Base-by-base conservation (phyloP, 2,329 filamentous ascomycete species). In the Verticillium nubilum region DNA sequence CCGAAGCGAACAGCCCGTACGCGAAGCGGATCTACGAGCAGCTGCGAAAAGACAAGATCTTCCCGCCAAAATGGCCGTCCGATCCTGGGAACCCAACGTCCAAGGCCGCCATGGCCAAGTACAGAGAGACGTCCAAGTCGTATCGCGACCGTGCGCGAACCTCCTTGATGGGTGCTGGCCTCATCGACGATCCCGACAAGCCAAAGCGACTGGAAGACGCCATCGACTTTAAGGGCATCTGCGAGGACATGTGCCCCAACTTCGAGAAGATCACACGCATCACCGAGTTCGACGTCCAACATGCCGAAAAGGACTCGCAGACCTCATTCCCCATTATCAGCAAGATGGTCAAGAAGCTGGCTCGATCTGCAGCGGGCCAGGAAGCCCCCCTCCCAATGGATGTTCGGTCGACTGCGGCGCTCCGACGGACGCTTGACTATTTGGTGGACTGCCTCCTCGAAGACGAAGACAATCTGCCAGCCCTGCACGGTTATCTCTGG, bases 211-310 rank as follows among this genome's bases (percentile, higher is more conserved):
- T 89, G 7, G 79, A 83, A 60, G 81, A 89, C 67, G 86, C 86
- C 6, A 84, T 89, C 54, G 80, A 83, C 50, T 89, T 89, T 67
- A 86, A 86, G 68, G 86, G 86, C 15, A 87, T 86, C 53, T 88
- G 86, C 66, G 84, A 88, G 65, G 83, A 87, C 27, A 89, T 88
- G 86, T 89, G 86, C 62, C 86, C 86, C 5, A 83, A 87, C 63
- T 88, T 83, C 69, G 86, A 89, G 68, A 83, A 83, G 68, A 80
- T 87, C 33, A 83, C 78, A 56, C 79, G 86, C 61, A 87, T 89
- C 59, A 81, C 81, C 54, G 84, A 88, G 67, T 75, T 79, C 65
- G 83, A 88, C 61, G 78, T 86, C 25, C 80, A 82, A 63, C 73
- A 73, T 6, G 76, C 82, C 6, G 86, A 88, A 66, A 86, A 83